Evolutionary conservation across 495 filamentous ascomycete genomes (phyloP), one percentile per base, ranked within the genome.

Genomic region (Hyaloscypha finlandica): DNA sequence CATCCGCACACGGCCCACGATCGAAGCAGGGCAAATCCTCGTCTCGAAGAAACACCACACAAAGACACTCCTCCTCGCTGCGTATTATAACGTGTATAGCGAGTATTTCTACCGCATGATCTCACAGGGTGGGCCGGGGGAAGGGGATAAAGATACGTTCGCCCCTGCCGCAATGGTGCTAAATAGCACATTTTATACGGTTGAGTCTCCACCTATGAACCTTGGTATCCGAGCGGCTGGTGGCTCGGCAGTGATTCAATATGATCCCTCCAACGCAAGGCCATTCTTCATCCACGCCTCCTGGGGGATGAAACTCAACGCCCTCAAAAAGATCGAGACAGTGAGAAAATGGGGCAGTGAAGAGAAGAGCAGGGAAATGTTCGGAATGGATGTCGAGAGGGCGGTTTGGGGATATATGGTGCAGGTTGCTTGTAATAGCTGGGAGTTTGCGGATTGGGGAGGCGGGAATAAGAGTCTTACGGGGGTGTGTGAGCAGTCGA

Each of bases 81-180:
- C 81, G 0, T 90, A 90, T 65, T 90, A 90, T 75, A 90, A 89
- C 69, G 81, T 81, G 66, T 84, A 86, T 73, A 86, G 87, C 4
- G 83, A 85, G 2, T 80, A 85, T 67, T 90, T 86, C 73, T 90
- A 87, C 74, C 75, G 78, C 6, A 75, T 90, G 9, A 75, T 89
- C 30, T 80, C 79, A 6, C 86, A 87, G 71, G 83, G 85, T 6
- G 82, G 77, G 0, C 78, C 81, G 1, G 87, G 86, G 3, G 78
- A 88, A 64, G 87, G 87, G 2, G 88, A 90, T 71, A 90, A 89
- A 73, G 88, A 90, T 68, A 89, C 85, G 4, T 89, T 89, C 58
- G 69, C 86, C 3, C 75, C 82, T 9, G 86, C 86, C 0, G 86
- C 87, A 1, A 69, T 78, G 3, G 82, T 80, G 5, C 71, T 88